phyloP scores from a whole-genome alignment of 139 green algal species.

The Coelastrella sp. region DNA sequence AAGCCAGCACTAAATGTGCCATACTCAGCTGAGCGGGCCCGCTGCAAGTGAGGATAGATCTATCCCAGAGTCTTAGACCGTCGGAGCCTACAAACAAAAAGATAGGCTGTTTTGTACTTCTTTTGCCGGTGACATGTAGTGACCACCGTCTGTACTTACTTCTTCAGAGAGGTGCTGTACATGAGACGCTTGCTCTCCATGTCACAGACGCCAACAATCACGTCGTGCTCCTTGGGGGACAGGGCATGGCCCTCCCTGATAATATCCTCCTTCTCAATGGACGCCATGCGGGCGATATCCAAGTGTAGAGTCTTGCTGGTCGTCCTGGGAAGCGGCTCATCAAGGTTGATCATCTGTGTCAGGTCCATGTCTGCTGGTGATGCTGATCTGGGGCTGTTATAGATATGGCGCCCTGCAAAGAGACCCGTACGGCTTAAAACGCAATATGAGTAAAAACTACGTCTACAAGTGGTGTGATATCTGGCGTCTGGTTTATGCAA shows the following conservation, averaged over 20 bases:
- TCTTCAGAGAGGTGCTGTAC: constrained; percentile 32
- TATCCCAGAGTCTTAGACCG: too few species aligned
- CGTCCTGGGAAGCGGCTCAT: neutral
- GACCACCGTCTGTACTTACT: neutral
- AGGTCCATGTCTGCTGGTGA: neutral
- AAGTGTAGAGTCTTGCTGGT: constrained; percentile 21
- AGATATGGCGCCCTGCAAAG: neutral
- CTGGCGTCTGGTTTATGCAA: neutral
- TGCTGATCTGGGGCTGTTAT: neutral
- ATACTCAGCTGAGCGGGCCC: too few species aligned
- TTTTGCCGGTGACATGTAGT: too few species aligned
- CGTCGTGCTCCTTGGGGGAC: constrained; percentile 6
- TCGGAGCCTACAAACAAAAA: too few species aligned
- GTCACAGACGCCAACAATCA: neutral
- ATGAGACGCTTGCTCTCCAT: constrained; percentile 17
- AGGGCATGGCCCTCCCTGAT: constrained; percentile 10
- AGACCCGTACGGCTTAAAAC: neutral
- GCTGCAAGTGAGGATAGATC: too few species aligned
- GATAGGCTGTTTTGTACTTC: too few species aligned
- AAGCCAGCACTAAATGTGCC: too few species aligned
- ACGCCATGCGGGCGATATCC: constrained; percentile 31
- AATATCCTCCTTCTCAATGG: neutral
- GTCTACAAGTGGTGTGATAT: too few species aligned
- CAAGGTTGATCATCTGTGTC: neutral
- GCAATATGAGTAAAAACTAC: neutral